Evolutionary conservation across 495 filamentous ascomycete species (phyloP), one percentile per base, ranked within the genome.

Genomic region (Aspergillus sparsus): DNA sequence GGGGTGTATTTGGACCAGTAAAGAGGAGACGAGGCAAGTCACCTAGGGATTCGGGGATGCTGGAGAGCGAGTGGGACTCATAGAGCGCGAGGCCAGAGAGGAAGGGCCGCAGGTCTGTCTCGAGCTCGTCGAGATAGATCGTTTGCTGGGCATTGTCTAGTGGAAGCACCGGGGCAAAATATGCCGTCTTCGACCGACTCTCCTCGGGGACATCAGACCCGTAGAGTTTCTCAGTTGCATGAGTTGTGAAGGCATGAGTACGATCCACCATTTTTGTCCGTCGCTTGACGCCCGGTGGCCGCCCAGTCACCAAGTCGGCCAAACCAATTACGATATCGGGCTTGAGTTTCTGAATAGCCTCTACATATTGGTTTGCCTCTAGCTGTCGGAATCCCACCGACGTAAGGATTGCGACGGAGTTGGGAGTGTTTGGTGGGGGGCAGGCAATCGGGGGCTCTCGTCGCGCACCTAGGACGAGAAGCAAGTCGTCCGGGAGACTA

Each of bases 81-180:
- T 97, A 93, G 16, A 98, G 69, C 7, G 91, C 92, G 0, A 98
- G 77, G 0, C 95, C 95, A 4, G 85, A 82, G n/a, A 96, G 66
- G 35, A 77, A 62, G 27, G 77, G 71, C 0, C 73, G 65, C 42
- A 85, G 71, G 10, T 88, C 82, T 16, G 67, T 76, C 18, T 76
- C 71, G 10, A 97, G 75, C 10, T 85, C 82, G 16, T 87, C 82
- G 11, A 96, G 64, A 62, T 97, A 97, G 55, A 89, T 82, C 53
- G 80, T 83, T 67, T 97, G 93, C 47, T 87, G 80, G 7, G 87
- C 76, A 55, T 84, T 85, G n/a, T 85, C 79, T 7, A 97, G 74
- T 1, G 93, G 91, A 11, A 96, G 76, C 0, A 97, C 70, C 0
- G 93, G 90, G 2, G 93, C 93, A 68, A 97, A 96, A 46, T 92